Evolutionary conservation across 2,329 filamentous ascomycete genomes (phyloP).

Genomic region (Fusarium bactridioides): DNA sequence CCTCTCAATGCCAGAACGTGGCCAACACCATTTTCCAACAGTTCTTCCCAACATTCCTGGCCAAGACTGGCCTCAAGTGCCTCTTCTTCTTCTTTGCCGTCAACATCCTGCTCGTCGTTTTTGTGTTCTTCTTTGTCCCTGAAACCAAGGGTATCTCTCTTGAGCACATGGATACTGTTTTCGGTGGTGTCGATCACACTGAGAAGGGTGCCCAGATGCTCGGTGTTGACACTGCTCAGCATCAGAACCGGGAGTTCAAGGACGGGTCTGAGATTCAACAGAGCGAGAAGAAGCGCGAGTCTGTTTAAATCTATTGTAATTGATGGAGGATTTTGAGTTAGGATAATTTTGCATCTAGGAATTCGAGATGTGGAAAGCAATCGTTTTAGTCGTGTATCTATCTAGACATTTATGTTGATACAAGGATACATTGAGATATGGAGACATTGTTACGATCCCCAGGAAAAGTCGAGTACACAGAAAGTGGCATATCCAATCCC

Average conservation of each 20-base stretch:
- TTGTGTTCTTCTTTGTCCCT: constrained; percentile 60
- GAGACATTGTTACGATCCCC: not conserved
- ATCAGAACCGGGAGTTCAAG: constrained; percentile 30
- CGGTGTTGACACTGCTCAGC: constrained; percentile 16
- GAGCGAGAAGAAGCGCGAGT: constrained; percentile 34
- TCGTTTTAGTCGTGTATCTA: not conserved
- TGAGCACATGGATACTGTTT: constrained; percentile 70
- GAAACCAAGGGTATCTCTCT: constrained; percentile 65
- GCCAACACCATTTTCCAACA: constrained; percentile 74
- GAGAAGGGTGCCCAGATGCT: constrained; percentile 43
- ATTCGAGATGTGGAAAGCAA: not conserved
- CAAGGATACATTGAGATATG: not conserved
- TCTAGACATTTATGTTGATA: not conserved
- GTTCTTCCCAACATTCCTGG: constrained; percentile 73
- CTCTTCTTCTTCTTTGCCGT: constrained; percentile 46
- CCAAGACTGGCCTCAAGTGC: constrained; percentile 58
- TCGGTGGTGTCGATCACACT: constrained; percentile 50
- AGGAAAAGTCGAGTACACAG: no score
- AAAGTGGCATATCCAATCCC: not conserved
- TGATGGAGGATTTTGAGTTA: not conserved
- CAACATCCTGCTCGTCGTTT: constrained; percentile 56
- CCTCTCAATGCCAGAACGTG: constrained; percentile 66
- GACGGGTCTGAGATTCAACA: constrained; percentile 35
- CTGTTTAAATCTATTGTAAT: constrained; percentile 18
- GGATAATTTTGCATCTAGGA: not conserved